phyloP scores from a whole-genome alignment of 805 yeast species.

The Kluyveromyces starmeri region DNA sequence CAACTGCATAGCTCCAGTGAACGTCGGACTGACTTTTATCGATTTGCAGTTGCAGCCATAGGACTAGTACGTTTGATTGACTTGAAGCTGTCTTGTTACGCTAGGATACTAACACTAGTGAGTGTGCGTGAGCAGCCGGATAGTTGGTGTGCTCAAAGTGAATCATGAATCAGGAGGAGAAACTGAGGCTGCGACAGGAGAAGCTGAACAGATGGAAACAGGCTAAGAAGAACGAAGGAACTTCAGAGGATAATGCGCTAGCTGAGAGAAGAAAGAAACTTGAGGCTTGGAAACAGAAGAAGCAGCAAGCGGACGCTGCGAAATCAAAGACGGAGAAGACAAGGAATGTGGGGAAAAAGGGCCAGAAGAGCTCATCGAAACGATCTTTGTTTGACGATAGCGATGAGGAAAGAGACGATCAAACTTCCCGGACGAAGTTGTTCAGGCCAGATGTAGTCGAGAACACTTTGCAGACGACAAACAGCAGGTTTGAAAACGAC shows the following conservation, averaged over 20 bases:
- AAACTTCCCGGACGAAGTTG: conserved; percentile 5
- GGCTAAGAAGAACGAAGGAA: conserved; percentile 4
- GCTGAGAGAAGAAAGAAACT: conserved; percentile 32
- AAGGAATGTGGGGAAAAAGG: conserved; percentile 10
- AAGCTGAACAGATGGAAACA: conserved; percentile 5
- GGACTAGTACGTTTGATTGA: too few relatives aligned
- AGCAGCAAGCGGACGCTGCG: conserved; percentile 17
- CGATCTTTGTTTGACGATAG: conserved; percentile 22
- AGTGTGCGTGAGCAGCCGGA: too few relatives aligned
- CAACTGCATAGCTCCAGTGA: too few relatives aligned
- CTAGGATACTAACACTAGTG: too few relatives aligned
- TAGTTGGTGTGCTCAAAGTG: too few relatives aligned
- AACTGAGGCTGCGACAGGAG: conserved; percentile 9
- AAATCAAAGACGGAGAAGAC: not conserved
- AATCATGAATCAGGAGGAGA: conserved; percentile 7
- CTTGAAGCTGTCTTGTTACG: too few relatives aligned
- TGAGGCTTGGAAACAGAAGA: conserved; percentile 46
- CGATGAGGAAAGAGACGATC: conserved; percentile 24
- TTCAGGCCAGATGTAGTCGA: conserved; percentile 13
- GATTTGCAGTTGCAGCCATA: too few relatives aligned
- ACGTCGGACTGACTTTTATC: too few relatives aligned
- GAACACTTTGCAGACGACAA: not conserved
- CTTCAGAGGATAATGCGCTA: conserved; percentile 3
- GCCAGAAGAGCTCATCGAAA: conserved; percentile 8
- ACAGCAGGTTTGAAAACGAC: not conserved